Evolutionary conservation across 2,329 filamentous ascomycete species (phyloP).

Genomic region (Cryphonectria parasitica): DNA sequence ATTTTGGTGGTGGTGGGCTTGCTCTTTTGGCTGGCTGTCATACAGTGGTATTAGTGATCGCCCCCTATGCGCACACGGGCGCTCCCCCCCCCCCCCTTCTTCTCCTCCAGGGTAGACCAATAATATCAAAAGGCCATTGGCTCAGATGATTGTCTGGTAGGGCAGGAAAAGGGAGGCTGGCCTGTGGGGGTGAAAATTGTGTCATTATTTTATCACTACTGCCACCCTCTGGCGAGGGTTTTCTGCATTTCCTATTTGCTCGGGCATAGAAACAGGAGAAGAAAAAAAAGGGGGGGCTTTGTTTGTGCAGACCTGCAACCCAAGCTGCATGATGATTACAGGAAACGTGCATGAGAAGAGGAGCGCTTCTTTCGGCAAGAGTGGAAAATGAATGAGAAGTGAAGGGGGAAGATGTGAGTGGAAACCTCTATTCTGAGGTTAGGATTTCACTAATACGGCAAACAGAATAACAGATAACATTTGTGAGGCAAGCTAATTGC

Average conservation of each 20-base stretch:
- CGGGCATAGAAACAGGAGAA: neutral
- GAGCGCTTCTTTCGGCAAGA: neutral
- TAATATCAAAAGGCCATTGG: neutral
- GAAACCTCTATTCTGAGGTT: neutral
- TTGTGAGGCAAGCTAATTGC: neutral
- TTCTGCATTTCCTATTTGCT: conserved; percentile 6
- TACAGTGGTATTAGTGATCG: neutral
- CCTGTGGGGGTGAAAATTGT: neutral
- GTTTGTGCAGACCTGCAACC: neutral
- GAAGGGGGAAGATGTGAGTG: too few species aligned
- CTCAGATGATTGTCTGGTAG: neutral
- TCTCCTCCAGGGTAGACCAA: neutral
- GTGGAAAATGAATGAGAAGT: neutral
- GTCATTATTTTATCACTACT: neutral
- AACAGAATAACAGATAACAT: neutral
- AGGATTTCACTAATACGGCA: too few species aligned
- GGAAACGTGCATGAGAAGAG: neutral
- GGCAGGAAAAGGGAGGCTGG: neutral
- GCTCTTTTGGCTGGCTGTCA: neutral
- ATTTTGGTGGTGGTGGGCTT: neutral
- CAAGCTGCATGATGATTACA: neutral
- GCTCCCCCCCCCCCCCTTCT: neutral
- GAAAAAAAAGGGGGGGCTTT: too few species aligned
- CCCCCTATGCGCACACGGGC: neutral
- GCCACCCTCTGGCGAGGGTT: neutral